Base-by-base conservation (phyloP, 2,329 filamentous ascomycete genomes). In the Paecilomyces formosus region DNA sequence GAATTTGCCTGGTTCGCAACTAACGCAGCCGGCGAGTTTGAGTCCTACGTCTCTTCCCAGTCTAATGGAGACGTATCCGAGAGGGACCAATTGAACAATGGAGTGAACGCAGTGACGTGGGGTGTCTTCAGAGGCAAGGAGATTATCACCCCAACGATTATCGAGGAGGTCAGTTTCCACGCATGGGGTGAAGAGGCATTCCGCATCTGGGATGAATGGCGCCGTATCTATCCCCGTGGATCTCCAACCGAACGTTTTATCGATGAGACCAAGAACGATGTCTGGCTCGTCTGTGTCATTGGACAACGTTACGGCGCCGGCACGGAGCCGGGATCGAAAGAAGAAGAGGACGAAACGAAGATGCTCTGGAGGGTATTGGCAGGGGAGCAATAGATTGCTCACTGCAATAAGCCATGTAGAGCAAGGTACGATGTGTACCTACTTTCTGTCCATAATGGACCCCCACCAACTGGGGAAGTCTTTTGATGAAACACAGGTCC, bases 121-220 rank as follows among this genome's bases (percentile, higher is more conserved):
- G 93, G 93, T 55, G 90, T 92, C 0, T 97, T 97, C 76, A 88
- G 90, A 0, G 91, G 91, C 50, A 97, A 97, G 76, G 93, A 97
- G 74, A 97, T 97, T 70, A 85, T 96, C 59, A 96, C 92, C 22
- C 93, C 93, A 2, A 97, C 93, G 1, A 97, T 97, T 69, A 96
- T 97, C 68, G 93, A 97, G 72, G 90, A 92, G 65, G 90, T 96
- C 55, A 94, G 89, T 71, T 97, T 97, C 81, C 83, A 86, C 62
- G 91, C 92, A 7, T 99, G 94, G 94, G 84, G 86, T 58, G 94
- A 97, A 70, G 94, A 99, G 80, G 93, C 94, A 0, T 99, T 94
- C 77, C 88, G 88, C 31, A 96, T 97, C 68, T 97, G 93, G 89
- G 84, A 81, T 50, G 94, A 97, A 78, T 99, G 94, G 94, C 87